A percentile compares a stretch with the other conserved stretches of the same genome.
Conservation (phyloP, 257 asterid genomes). For the Verbascum thapsus region DNA sequence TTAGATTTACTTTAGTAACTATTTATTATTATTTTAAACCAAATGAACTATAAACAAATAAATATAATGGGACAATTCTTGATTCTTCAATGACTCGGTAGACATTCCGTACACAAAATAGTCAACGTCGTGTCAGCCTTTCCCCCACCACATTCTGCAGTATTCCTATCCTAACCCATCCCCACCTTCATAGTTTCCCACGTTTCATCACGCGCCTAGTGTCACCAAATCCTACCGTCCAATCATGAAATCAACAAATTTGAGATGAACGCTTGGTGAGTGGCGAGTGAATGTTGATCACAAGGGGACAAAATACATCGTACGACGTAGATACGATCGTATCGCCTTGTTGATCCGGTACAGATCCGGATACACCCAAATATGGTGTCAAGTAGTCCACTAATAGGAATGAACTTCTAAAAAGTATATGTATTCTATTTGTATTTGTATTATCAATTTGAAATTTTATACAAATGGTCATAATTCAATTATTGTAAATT, state of each 20-base stretch:
- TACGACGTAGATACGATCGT: constrained; percentile 35
- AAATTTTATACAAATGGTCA: too few species aligned
- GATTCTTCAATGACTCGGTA: constrained; percentile 34
- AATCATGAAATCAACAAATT: too few species aligned
- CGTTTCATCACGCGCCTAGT: background rate
- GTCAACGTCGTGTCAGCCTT: constrained; percentile 84
- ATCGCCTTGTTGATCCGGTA: constrained; percentile 18
- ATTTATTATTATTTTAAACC: too few species aligned
- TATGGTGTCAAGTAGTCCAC: background rate
- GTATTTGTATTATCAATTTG: too few species aligned
- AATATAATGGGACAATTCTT: background rate
- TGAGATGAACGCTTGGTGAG: too few species aligned
- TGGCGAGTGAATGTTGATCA: background rate
- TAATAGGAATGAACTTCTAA: background rate
- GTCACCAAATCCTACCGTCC: background rate
- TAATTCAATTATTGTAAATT: too few species aligned
- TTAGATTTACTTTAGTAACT: too few species aligned
- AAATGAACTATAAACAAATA: too few species aligned
- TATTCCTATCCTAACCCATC: background rate
- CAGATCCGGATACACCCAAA: background rate
- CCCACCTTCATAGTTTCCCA: background rate
- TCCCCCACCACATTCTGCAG: constrained; percentile 39
- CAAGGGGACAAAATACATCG: constrained; percentile 31
- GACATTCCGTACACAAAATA: constrained; percentile 58
- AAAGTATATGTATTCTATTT: too few species aligned